Conservation (phyloP, 768 basidiomycete genomes). For the Lyophyllum decastes region DNA sequence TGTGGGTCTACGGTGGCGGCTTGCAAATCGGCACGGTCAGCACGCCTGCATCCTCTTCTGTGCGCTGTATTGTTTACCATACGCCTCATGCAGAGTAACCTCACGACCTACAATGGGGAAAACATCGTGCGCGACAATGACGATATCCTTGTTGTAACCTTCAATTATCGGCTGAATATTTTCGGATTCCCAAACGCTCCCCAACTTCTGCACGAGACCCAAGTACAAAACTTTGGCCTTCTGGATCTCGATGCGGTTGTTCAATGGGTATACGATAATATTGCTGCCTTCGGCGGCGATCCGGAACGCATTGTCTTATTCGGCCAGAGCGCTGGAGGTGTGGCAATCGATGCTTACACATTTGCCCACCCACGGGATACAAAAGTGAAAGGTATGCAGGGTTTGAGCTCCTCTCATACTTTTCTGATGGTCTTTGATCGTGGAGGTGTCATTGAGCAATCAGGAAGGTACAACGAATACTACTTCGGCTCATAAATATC, state of each 20-base stretch:
- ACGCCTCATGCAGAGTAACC: slow-evolving; percentile 26
- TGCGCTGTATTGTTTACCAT: neutral
- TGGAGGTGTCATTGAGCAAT: slow-evolving; percentile 34
- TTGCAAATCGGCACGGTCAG: slow-evolving; percentile 38
- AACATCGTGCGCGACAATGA: slow-evolving; percentile 35
- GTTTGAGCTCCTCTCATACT: neutral
- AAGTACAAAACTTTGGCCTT: slow-evolving; percentile 39
- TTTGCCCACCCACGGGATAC: slow-evolving; percentile 35
- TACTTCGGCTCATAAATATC: no score
- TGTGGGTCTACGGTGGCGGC: slow-evolving; percentile 42
- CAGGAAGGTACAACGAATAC: slow-evolving; percentile 29
- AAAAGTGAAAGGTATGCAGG: slow-evolving; percentile 18
- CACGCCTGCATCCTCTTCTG: neutral
- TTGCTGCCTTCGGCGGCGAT: slow-evolving; percentile 45
- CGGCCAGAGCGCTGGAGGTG: slow-evolving; percentile 39
- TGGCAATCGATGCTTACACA: slow-evolving; percentile 33
- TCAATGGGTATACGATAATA: slow-evolving; percentile 49
- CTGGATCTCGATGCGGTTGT: slow-evolving; percentile 42
- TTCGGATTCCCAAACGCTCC: slow-evolving; percentile 42
- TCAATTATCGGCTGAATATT: slow-evolving; percentile 41
- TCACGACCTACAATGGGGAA: slow-evolving; percentile 30
- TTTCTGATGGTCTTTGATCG: neutral
- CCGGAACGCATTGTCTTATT: slow-evolving; percentile 37
- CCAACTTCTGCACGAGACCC: slow-evolving; percentile 26
- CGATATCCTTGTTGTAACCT: slow-evolving; percentile 35